phyloP scores from a whole-genome alignment of 2,329 filamentous ascomycete species.

The Claviceps purpurea region DNA sequence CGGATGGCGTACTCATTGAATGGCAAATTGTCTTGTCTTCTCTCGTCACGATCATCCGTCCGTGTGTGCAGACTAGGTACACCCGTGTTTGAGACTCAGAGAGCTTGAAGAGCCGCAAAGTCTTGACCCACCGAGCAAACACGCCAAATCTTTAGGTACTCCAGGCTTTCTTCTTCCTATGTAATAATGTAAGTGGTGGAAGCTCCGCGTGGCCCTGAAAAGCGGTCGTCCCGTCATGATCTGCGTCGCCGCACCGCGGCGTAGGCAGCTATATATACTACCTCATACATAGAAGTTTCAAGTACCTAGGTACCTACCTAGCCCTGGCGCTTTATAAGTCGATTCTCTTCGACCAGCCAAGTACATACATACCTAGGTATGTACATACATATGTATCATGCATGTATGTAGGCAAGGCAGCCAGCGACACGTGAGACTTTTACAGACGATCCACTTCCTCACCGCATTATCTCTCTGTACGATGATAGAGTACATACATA shows the following conservation, averaged over 20 bases:
- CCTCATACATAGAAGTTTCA: too few species aligned
- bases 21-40: not conserved
- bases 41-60: constrained; percentile 4
- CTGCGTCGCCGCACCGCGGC: not conserved
- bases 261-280: not conserved
- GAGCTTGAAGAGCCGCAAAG: too few species aligned
- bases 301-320: not conserved
- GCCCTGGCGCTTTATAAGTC: not conserved
- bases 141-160: not conserved
- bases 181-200: not conserved
- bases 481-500: not conserved
- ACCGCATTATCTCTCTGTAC: not conserved
- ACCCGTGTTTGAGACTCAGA: not conserved
- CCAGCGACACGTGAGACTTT: not conserved
- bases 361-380: too few species aligned
- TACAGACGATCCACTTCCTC: not conserved
- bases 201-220: constrained; percentile 6
- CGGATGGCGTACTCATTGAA: constrained; percentile 5
- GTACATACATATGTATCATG: too few species aligned
- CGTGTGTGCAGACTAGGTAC: constrained; percentile 1
- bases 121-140: not conserved
- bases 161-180: not conserved
- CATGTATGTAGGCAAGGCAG: too few species aligned
- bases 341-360: not conserved
- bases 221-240: not conserved